Evolutionary conservation across 2,329 filamentous ascomycete species (phyloP), one percentile per base, ranked within the genome.

Genomic region (Cordyceps cicadae): DNA sequence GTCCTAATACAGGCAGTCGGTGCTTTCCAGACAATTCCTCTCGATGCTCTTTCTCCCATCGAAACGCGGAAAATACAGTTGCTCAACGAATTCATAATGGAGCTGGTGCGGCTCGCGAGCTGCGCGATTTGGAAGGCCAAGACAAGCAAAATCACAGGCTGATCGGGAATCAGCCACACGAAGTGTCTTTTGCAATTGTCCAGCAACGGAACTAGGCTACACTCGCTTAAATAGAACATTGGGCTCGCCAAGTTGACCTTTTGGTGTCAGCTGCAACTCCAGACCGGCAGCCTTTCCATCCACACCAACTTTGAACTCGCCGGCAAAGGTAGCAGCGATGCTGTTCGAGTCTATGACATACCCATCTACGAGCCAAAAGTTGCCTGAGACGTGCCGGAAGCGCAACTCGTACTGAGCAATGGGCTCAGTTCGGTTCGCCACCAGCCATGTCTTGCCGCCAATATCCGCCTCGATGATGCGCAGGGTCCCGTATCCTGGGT

Each of bases 91-190:
- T 62, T 62, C 21, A 60, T 64, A 8, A 43, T 58, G 61, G 62
- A 64, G 32, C 57, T 61, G 9, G 41, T 54, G n/a, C 49, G 61
- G 19, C 58, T 64, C 2, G 62, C 37, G 9, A 59, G 41, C n/a
- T 59, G 57, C 21, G 57, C 57, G 21, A 61, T 64, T 12, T 60
- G 52, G 56, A 57, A 54, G 43, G 56, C 53, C 34, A 63, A 63
- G 15, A 48, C 26, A 21, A 9, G 39, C 43, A 48, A 11, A 37
- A 37, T 11, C 34, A 37, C 34, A 37, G 34, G 34, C 34, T 37
- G 14, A 12, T 37, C 34, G 1, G 7, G 34, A 37, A 11, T 4
- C 24, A 24, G 24, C 24, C 12, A 11, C 34, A 37, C 12, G 7
- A 37, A 12, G 34, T 14, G 12, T 11, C 8, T 14, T 37, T 14